Percentiles rank a stretch among this genome's conserved stretches.
Conservation (phyloP, 805 yeast genomes). For the Wickerhamomyces sydowiorum region DNA sequence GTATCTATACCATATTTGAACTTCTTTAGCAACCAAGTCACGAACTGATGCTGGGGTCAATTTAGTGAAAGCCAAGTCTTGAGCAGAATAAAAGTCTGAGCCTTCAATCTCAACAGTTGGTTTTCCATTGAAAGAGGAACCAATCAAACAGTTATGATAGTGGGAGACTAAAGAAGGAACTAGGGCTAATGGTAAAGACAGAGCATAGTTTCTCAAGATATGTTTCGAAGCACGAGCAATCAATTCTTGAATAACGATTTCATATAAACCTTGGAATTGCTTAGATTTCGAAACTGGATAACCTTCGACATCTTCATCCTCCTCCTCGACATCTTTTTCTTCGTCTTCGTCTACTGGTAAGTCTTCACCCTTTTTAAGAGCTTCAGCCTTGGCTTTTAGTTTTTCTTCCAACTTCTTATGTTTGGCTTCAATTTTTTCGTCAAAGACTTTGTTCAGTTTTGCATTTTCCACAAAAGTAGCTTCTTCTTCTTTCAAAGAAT, state of each 20-base stretch:
- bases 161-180: conserved; percentile 60
- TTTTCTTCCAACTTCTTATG: conserved; percentile 11
- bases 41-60: conserved; percentile 43
- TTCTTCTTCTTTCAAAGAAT: conserved; percentile 22
- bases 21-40: conserved; percentile 44
- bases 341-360: conserved; percentile 5
- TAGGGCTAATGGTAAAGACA: conserved; percentile 43
- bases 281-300: conserved; percentile 7
- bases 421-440: conserved; percentile 12
- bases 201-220: conserved; percentile 46
- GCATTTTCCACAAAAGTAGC: conserved; percentile 12
- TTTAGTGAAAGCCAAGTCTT: conserved; percentile 34
- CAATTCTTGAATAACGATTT: conserved; percentile 45
- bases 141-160: conserved; percentile 67
- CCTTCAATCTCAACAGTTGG: conserved; percentile 40
- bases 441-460: conserved; percentile 14
- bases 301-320: conserved; percentile 10
- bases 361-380: conserved; percentile 20
- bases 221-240: conserved; percentile 79
- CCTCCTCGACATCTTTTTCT: conserved; percentile 15
- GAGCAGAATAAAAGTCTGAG: conserved; percentile 34
- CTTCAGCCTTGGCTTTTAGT: conserved; percentile 17
- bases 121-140: conserved; percentile 35
- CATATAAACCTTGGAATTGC: conserved; percentile 10
- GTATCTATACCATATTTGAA: conserved; percentile 58